These are phyloP conservation scores for Wickerhamomyces hampshirensis DNA, from an alignment of 805 yeast genomes.

Conservation along the genomic window DNA sequence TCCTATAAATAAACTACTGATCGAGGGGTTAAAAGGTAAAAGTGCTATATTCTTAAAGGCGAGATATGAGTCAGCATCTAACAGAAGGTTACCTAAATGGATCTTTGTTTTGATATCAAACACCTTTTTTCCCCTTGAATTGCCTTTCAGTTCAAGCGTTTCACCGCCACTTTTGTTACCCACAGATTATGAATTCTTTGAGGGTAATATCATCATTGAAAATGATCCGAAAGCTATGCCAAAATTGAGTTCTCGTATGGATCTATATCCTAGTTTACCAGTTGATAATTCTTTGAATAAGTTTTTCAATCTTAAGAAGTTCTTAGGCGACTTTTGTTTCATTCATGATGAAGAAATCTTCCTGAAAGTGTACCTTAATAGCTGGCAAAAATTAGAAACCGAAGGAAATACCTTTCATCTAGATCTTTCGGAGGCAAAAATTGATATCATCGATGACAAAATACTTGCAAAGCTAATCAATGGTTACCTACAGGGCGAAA, in stretches of 20 bases:
- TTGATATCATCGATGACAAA: constrained; percentile 18
- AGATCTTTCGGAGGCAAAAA: constrained; percentile 14
- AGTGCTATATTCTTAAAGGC: constrained; percentile 11
- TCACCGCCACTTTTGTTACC: not conserved
- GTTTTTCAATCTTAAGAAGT: constrained; percentile 8
- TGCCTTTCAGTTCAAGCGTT: constrained; percentile 1
- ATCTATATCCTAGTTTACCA: constrained; percentile 6
- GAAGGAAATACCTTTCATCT: constrained; percentile 1
- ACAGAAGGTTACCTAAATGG: constrained; percentile 16
- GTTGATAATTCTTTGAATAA: constrained; percentile 6
- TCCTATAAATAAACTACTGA: constrained; percentile 15
- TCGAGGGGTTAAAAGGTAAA: constrained; percentile 2
- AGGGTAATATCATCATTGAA: constrained; percentile 3
- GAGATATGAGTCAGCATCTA: constrained; percentile 5
- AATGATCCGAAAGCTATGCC: constrained; percentile 10
- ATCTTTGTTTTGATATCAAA: constrained; percentile 9
- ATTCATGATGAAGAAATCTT: constrained; percentile 7
- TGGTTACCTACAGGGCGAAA: constrained; percentile 7
- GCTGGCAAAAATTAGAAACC: constrained; percentile 21
- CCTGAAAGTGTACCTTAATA: constrained; percentile 13
- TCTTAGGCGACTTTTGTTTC: constrained; percentile 15
- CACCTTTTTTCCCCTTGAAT: constrained; percentile 9
- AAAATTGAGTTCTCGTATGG: constrained; percentile 2
- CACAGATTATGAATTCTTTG: constrained; percentile 1
- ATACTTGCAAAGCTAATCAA: constrained; percentile 6